Evolutionary conservation across 805 yeast genomes (phyloP).

Genomic region (Ogataea haglerorum): DNA sequence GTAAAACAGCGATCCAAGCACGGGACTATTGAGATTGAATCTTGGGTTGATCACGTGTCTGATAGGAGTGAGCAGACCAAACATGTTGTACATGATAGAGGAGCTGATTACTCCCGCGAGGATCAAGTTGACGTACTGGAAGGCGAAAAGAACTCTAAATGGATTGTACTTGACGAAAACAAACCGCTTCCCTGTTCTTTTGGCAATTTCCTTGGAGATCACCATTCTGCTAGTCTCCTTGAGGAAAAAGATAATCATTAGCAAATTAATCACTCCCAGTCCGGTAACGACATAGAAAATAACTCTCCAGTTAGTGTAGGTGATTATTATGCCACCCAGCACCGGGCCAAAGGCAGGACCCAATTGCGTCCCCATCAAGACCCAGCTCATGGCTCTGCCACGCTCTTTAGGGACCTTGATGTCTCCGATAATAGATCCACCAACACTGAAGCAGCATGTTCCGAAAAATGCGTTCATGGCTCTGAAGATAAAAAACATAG

Average conservation of each 20-base stretch:
- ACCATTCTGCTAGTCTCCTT: constrained; percentile 44
- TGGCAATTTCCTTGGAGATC: constrained; percentile 26
- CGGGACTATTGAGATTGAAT: constrained; percentile 45
- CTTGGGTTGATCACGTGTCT: constrained; percentile 54
- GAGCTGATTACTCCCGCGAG: constrained; percentile 42
- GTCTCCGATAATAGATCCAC: constrained; percentile 51
- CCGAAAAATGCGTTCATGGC: constrained; percentile 51
- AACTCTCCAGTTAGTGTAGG: constrained; percentile 50
- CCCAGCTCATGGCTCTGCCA: constrained; percentile 49
- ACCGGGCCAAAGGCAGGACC: constrained; percentile 55
- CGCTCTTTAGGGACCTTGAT: constrained; percentile 47
- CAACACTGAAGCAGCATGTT: constrained; percentile 52
- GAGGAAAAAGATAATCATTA: constrained; percentile 37
- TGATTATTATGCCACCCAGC: constrained; percentile 50
- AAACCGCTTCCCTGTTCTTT: constrained; percentile 35
- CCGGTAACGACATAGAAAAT: constrained; percentile 50
- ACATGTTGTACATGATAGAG: constrained; percentile 48
- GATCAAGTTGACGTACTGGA: constrained; percentile 41
- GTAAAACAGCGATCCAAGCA: constrained; percentile 51
- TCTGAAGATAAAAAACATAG: constrained; percentile 53
- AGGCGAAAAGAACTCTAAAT: constrained; percentile 39
- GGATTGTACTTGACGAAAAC: constrained; percentile 46
- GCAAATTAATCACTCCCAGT: constrained; percentile 35
- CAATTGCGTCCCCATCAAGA: constrained; percentile 47
- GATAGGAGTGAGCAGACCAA: constrained; percentile 50